phyloP scores from a whole-genome alignment of 495 filamentous ascomycete genomes.

The Neurospora terricola region DNA sequence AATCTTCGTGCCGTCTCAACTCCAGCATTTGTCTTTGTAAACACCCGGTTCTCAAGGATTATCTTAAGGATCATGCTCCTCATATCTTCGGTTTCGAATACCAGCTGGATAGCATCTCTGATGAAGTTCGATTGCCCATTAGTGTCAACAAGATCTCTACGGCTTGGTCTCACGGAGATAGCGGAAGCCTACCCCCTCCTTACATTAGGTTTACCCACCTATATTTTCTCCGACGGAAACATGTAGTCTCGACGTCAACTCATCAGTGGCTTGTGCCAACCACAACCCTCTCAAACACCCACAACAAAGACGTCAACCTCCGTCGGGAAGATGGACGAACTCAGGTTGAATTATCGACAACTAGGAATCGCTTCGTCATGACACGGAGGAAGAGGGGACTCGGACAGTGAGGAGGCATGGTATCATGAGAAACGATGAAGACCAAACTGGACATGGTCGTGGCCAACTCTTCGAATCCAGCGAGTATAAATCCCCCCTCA shows the following conservation, averaged over 20 bases:
- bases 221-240: not conserved
- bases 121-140: not conserved
- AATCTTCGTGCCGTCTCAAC: no score
- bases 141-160: not conserved
- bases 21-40: no score
- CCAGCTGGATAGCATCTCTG: not conserved
- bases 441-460: not conserved
- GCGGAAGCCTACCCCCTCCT: not conserved
- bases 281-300: not conserved
- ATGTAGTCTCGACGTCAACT: not conserved
- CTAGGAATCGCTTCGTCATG: not conserved
- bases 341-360: not conserved
- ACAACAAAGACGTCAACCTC: not conserved
- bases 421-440: not conserved
- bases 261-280: not conserved
- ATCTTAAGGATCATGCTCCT: no score
- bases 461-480: not conserved
- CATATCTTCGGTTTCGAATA: not conserved
- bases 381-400: not conserved
- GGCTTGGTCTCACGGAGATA: not conserved
- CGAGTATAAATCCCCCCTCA: not conserved
- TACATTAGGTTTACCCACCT: not conserved
- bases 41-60: no score
- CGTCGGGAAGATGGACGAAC: not conserved
- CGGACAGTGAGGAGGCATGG: not conserved